Evolutionary conservation across 176 grass and related monocot genomes (phyloP).

Genomic region (Thinopyrum elongatum): DNA sequence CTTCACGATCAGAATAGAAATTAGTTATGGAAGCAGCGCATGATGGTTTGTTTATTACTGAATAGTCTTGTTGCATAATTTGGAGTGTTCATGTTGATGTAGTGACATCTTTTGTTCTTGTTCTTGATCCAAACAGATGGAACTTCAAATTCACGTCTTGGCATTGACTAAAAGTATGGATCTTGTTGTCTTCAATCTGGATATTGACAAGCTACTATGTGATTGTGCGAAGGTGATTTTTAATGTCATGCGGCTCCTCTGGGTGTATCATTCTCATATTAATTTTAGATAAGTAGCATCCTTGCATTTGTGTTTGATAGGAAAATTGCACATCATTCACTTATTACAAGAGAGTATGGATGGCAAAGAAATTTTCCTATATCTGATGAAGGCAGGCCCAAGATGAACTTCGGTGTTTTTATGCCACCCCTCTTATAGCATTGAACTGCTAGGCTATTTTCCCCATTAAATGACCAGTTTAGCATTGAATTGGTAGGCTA

Average conservation of each 20-base stretch:
- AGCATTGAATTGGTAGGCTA: background rate
- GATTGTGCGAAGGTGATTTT: slow-evolving; percentile 45
- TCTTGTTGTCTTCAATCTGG: slow-evolving; percentile 66
- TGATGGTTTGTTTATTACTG: too few species aligned
- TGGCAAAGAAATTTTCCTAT: slow-evolving; percentile 70
- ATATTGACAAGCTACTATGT: slow-evolving; percentile 69
- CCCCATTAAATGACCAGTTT: slow-evolving; percentile 7
- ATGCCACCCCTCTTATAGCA: slow-evolving; percentile 78
- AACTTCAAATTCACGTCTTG: background rate
- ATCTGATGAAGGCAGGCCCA: slow-evolving; percentile 67
- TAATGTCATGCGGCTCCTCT: background rate
- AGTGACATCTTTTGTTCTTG: too few species aligned
- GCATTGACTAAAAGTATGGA: slow-evolving; percentile 37
- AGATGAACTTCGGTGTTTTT: slow-evolving; percentile 58
- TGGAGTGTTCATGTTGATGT: too few species aligned
- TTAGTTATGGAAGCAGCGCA: too few species aligned
- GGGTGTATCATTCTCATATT: too few species aligned
- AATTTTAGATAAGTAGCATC: too few species aligned
- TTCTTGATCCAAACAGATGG: too few species aligned
- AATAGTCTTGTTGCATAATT: too few species aligned
- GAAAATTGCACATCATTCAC: slow-evolving; percentile 41
- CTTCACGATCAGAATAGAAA: too few species aligned
- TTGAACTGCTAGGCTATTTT: slow-evolving; percentile 45
- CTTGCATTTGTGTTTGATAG: slow-evolving; percentile 24
- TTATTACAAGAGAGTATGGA: slow-evolving; percentile 69